Evolutionary conservation across 805 yeast species (phyloP).

Genomic region (Candida nanaspora): DNA sequence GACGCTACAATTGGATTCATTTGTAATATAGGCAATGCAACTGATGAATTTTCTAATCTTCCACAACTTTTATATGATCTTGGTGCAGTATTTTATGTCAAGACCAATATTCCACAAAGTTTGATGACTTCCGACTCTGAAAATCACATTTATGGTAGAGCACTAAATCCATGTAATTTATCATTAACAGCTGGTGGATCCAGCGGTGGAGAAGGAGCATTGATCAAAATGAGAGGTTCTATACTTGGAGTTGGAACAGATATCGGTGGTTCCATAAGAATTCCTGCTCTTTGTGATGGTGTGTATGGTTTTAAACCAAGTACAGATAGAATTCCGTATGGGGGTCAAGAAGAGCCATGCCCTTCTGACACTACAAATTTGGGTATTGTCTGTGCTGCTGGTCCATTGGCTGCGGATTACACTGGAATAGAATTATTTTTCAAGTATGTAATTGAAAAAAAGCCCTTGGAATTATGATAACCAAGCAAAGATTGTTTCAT

Average conservation of each 20-base stretch:
- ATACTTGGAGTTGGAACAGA: slow-evolving; percentile 56
- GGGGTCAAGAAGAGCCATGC: slow-evolving; percentile 14
- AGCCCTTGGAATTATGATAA: slow-evolving; percentile 15
- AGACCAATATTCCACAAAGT: slow-evolving; percentile 42
- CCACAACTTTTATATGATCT: slow-evolving; percentile 7
- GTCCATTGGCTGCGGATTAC: slow-evolving; percentile 43
- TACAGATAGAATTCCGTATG: slow-evolving; percentile 8
- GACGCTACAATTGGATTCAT: slow-evolving; percentile 15
- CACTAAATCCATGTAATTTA: slow-evolving; percentile 43
- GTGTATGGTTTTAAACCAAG: slow-evolving; percentile 49
- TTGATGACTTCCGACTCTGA: slow-evolving; percentile 51
- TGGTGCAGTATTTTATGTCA: slow-evolving; percentile 17
- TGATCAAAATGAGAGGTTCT: slow-evolving; percentile 47
- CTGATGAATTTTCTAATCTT: slow-evolving; percentile 12
- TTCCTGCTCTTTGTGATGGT: slow-evolving; percentile 53
- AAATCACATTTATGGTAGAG: slow-evolving; percentile 42
- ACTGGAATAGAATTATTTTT: slow-evolving; percentile 44
- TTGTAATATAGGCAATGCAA: slow-evolving; percentile 6
- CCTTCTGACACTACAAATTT: slow-evolving; percentile 18
- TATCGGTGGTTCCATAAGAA: slow-evolving; percentile 55
- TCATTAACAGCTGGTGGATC: slow-evolving; percentile 53
- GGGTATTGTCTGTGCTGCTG: slow-evolving; percentile 27
- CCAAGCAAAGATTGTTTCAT: not conserved
- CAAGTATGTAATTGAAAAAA: slow-evolving; percentile 19
- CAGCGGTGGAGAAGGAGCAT: slow-evolving; percentile 59